Conservation (phyloP, 257 asterid genomes). For the Verbascum thapsus region DNA sequence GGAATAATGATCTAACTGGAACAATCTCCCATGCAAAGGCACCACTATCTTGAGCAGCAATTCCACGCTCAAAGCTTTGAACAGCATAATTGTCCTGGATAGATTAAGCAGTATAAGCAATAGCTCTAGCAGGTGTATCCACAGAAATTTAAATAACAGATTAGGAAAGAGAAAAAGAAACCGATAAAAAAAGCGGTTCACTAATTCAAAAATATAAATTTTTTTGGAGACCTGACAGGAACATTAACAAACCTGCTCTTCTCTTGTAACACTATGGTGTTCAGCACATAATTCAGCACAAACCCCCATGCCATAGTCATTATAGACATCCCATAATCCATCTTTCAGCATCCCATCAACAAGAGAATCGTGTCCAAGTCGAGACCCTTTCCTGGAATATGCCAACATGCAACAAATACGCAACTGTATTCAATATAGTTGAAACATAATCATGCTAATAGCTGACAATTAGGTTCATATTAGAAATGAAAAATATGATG, state of each 20-base stretch:
- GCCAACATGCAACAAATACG: conserved; percentile 27
- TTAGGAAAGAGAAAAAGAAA: neutral
- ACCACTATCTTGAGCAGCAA: conserved; percentile 86
- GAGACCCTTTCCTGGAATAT: conserved; percentile 87
- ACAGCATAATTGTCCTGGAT: conserved; percentile 83
- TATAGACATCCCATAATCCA: conserved; percentile 95
- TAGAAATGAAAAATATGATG: conserved; percentile 2
- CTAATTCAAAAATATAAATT: conserved; percentile 3
- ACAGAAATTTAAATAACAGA: conserved; percentile 8
- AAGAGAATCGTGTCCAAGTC: conserved; percentile 94
- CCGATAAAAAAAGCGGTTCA: conserved; percentile 10
- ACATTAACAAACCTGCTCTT: conserved; percentile 76
- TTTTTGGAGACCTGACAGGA: conserved; percentile 6
- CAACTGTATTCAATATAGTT: neutral
- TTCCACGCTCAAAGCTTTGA: conserved; percentile 96
- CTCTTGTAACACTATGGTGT: conserved; percentile 77
- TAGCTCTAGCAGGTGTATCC: conserved; percentile 5
- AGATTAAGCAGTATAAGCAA: conserved; percentile 27
- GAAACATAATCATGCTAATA: conserved; percentile 3
- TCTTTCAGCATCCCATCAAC: conserved; percentile 99
- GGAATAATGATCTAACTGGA: conserved; percentile 56
- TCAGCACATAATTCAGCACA: conserved; percentile 97
- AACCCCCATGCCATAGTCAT: conserved; percentile 95
- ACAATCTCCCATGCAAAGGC: conserved; percentile 94
- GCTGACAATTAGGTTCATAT: neutral